phyloP scores from a whole-genome alignment of 192 early-diverging fungal species.

The Ambispora gerdemannii region DNA sequence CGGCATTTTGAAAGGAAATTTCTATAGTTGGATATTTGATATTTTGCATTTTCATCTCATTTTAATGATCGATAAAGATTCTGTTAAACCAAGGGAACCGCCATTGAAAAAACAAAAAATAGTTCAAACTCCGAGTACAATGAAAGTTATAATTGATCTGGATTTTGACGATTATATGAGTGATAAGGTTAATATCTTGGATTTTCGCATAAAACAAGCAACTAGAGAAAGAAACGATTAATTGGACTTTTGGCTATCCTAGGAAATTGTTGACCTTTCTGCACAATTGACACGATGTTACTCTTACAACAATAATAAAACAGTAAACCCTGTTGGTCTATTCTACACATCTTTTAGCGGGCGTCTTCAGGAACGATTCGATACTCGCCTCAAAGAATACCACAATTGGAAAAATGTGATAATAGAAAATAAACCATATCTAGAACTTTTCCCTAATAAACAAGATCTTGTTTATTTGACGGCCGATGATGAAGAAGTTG shows the following conservation, averaged over 20 bases:
- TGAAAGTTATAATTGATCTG: conserved; percentile 75
- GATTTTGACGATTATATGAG: conserved; percentile 76
- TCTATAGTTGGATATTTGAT: background rate
- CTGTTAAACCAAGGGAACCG: conserved; percentile 22
- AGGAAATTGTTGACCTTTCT: conserved; percentile 69
- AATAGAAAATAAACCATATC: conserved; percentile 28
- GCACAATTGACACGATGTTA: conserved; percentile 77
- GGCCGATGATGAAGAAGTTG: conserved; percentile 82
- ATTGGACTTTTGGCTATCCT: background rate
- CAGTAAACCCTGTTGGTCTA: conserved; percentile 51
- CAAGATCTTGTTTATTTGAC: conserved; percentile 81
- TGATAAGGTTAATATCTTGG: conserved; percentile 48
- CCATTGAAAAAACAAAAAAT: conserved; percentile 45
- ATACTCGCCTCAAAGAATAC: conserved; percentile 40
- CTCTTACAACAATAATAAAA: conserved; percentile 60
- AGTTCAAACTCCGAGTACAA: conserved; percentile 47
- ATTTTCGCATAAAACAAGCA: background rate
- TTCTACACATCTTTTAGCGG: conserved; percentile 59
- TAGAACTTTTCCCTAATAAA: conserved; percentile 45
- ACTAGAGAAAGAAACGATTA: background rate
- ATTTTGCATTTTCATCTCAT: background rate
- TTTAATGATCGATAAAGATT: background rate
- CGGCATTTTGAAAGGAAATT: background rate
- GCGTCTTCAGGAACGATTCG: conserved; percentile 48
- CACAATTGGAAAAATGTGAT: conserved; percentile 41